phyloP scores from a whole-genome alignment of 176 grass and related monocot species.

The Themeda triandra region DNA sequence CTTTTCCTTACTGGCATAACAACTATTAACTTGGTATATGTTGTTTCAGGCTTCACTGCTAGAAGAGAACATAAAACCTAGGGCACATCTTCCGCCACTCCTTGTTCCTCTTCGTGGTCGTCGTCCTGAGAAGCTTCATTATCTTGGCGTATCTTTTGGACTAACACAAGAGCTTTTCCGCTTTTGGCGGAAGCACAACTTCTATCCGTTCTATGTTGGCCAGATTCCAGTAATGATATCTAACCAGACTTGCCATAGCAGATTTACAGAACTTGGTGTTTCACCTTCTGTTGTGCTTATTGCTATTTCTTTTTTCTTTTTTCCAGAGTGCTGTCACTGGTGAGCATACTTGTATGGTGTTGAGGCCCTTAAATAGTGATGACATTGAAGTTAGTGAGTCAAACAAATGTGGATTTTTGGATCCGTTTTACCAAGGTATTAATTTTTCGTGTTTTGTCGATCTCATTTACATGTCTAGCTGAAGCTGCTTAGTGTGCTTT shows the following conservation, averaged over 20 bases:
- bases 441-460: background rate
- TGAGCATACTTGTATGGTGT: constrained; percentile 91
- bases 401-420: constrained; percentile 69
- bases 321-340: constrained; percentile 91
- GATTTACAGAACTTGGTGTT: constrained; percentile 11
- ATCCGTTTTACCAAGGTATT: constrained; percentile 87
- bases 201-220: constrained; percentile 91
- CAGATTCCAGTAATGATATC: constrained; percentile 73
- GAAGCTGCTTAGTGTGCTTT: background rate
- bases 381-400: constrained; percentile 52
- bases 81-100: constrained; percentile 76
- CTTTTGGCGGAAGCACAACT: constrained; percentile 88
- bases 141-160: constrained; percentile 90
- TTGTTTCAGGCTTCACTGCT: constrained; percentile 75
- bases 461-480: background rate
- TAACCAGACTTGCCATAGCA: constrained; percentile 20
- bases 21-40: constrained; percentile 12
- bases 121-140: constrained; percentile 81
- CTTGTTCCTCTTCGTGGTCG: constrained; percentile 68
- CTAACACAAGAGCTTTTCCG: constrained; percentile 84
- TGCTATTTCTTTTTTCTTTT: constrained; percentile 29
- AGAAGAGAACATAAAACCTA: constrained; percentile 85
- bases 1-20: background rate
- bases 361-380: constrained; percentile 80
- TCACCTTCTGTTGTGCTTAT: constrained; percentile 15